Evolutionary conservation across 2,329 filamentous ascomycete species (phyloP).

Genomic region (Allantophomopsis lycopodina): DNA sequence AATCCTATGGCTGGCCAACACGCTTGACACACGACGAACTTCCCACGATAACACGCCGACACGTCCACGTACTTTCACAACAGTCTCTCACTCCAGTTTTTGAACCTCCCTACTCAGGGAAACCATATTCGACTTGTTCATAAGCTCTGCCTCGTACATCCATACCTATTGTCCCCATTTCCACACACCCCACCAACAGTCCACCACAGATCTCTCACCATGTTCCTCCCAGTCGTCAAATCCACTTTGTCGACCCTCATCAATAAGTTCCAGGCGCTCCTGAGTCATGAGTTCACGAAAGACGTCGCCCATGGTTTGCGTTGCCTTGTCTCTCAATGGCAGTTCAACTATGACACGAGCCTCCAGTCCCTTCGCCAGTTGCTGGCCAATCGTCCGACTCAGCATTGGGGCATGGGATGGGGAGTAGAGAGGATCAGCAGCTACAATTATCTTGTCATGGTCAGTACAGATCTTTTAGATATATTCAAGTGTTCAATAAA

Average conservation of each 20-base stretch:
- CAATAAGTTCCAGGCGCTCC: constrained; percentile 35
- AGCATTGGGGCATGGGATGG: constrained; percentile 67
- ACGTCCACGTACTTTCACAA: too few species aligned
- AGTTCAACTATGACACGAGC: constrained; percentile 68
- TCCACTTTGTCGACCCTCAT: constrained; percentile 49
- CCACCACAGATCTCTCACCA: constrained; percentile 35
- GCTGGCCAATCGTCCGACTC: constrained; percentile 52
- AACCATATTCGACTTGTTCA: too few species aligned
- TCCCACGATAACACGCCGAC: too few species aligned
- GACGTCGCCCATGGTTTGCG: constrained; percentile 42
- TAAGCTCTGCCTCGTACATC: too few species aligned
- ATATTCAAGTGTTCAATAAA: background rate
- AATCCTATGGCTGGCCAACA: too few species aligned
- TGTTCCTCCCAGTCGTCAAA: constrained; percentile 60
- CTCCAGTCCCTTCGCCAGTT: constrained; percentile 41
- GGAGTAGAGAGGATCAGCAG: constrained; percentile 79
- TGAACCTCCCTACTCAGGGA: too few species aligned
- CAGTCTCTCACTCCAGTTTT: too few species aligned
- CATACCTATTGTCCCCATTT: too few species aligned
- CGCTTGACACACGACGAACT: too few species aligned
- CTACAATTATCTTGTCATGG: constrained; percentile 51
- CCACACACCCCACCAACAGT: constrained; percentile 44
- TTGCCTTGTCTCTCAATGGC: constrained; percentile 60
- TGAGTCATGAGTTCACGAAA: constrained; percentile 48
- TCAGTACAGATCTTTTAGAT: constrained; percentile 11